phyloP scores from a whole-genome alignment of 805 yeast genomes.

The Kodamaea neixiangensis region DNA sequence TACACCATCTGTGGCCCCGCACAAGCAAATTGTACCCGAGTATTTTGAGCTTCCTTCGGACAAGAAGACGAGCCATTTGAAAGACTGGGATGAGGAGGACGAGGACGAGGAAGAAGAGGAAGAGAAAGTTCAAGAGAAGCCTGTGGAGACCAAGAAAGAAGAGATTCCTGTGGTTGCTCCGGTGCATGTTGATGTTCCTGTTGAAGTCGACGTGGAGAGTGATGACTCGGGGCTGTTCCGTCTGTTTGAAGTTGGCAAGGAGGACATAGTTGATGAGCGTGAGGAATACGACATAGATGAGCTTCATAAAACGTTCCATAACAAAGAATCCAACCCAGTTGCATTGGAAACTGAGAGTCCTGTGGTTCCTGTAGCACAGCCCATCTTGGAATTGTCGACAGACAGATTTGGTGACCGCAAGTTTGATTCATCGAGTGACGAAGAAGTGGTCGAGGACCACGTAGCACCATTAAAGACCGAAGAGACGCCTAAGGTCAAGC shows the following conservation, averaged over 20 bases:
- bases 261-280: neutral
- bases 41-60: slow-evolving; percentile 11
- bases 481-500: slow-evolving; percentile 1
- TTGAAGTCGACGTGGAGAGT: neutral
- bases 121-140: neutral
- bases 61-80: neutral
- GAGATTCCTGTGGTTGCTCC: neutral
- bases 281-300: slow-evolving; percentile 9
- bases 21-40: slow-evolving; percentile 6
- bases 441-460: slow-evolving; percentile 15
- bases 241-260: neutral
- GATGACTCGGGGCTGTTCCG: slow-evolving; percentile 2
- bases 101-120: neutral
- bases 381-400: slow-evolving; percentile 36
- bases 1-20: neutral
- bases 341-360: neutral
- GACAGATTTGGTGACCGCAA: slow-evolving; percentile 23
- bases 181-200: neutral
- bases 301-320: slow-evolving; percentile 2
- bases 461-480: neutral
- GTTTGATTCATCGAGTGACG: slow-evolving; percentile 18
- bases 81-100: neutral
- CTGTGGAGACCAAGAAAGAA: no score
- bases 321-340: neutral
- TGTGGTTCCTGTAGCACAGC: neutral